Evolutionary conservation across 1,284 basidiomycete genomes (phyloP).

Genomic region (Leccinum pallidistipes): DNA sequence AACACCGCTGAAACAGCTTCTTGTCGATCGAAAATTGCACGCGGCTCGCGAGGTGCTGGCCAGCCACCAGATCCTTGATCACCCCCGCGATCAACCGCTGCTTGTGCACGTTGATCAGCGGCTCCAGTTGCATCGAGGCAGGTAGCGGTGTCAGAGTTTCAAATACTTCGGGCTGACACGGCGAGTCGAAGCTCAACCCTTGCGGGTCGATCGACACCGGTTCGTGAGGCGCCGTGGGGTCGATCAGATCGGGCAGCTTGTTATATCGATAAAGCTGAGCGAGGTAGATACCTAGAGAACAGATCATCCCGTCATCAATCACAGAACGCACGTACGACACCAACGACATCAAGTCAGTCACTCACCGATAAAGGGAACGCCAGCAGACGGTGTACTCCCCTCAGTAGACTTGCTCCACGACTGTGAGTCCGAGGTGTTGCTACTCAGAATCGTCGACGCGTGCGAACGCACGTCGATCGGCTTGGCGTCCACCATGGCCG

Average conservation of each 20-base stretch:
- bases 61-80: conserved; percentile 74
- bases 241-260: conserved; percentile 77
- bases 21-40: conserved; percentile 71
- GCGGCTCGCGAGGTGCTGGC: conserved; percentile 76
- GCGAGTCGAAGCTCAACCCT: conserved; percentile 62
- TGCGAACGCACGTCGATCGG: conserved; percentile 51
- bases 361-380: conserved; percentile 79
- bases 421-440: conserved; percentile 39
- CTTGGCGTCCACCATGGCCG: conserved; percentile 65
- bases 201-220: conserved; percentile 63
- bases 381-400: conserved; percentile 48
- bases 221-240: conserved; percentile 76
- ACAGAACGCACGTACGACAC: not conserved
- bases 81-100: conserved; percentile 77
- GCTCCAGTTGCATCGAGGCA: conserved; percentile 74
- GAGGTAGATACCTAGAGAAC: conserved; percentile 68
- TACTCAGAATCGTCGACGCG: conserved; percentile 50
- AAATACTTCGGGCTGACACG: conserved; percentile 76
- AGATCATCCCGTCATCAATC: not conserved
- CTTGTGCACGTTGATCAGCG: conserved; percentile 86
- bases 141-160: conserved; percentile 68
- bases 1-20: conserved; percentile 71
- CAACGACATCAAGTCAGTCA: conserved; percentile 14
- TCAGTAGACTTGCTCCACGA: conserved; percentile 47
- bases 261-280: conserved; percentile 67